phyloP scores from a whole-genome alignment of 805 yeast genomes.

The Metschnikowia gelsemii region DNA sequence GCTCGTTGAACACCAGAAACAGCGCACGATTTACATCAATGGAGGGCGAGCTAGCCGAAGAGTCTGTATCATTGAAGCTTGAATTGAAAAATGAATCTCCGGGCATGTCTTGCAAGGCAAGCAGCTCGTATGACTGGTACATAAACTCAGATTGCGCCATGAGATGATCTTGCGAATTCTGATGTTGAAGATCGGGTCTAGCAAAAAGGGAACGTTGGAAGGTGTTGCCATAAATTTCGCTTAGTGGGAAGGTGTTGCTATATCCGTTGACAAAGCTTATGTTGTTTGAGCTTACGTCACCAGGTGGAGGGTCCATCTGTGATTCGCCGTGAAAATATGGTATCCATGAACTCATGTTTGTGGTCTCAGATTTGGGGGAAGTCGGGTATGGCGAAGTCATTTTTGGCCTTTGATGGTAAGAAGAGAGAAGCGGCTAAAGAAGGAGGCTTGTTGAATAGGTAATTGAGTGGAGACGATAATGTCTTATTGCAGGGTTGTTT shows the following conservation, averaged over 20 bases:
- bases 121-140: neutral
- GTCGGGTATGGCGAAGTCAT: neutral
- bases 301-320: neutral
- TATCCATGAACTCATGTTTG: neutral
- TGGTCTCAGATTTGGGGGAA: neutral
- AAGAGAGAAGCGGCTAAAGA: neutral
- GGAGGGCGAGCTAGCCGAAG: constrained; percentile 3
- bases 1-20: constrained; percentile 1
- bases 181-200: neutral
- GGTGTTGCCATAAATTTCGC: neutral
- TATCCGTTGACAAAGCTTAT: neutral
- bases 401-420: neutral
- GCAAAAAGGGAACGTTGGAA: neutral
- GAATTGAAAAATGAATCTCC: constrained; percentile 2
- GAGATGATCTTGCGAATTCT: neutral
- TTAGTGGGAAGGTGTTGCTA: no score
- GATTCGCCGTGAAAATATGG: neutral
- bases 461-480: no score
- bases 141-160: neutral
- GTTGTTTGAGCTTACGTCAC: neutral
- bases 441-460: neutral
- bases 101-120: neutral
- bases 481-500: no score
- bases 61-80: constrained; percentile 18
- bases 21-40: neutral